Evolutionary conservation across 208 protist species (phyloP).

Genomic region (Trypanosoma scelopori): DNA sequence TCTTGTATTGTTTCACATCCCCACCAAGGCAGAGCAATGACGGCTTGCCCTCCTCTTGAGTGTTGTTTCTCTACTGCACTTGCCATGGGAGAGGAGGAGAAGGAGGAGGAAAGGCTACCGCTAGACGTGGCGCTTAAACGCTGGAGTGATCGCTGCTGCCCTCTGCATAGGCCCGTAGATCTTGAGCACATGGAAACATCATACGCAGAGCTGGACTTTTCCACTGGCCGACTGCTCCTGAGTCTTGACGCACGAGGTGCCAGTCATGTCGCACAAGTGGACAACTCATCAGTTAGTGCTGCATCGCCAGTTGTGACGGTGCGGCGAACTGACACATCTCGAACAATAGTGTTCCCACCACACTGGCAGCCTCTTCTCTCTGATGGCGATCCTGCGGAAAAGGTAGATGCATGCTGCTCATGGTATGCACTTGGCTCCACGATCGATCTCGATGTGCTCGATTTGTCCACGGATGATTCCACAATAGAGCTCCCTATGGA

Average conservation of each 20-base stretch:
- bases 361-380: background rate
- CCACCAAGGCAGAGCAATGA: background rate
- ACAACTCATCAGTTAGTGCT: background rate
- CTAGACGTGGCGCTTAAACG: constrained; percentile 11
- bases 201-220: constrained; percentile 43
- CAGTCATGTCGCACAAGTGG: constrained; percentile 2
- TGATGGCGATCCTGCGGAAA: background rate
- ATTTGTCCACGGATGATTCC: constrained; percentile 3
- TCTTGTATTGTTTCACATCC: constrained; percentile 15
- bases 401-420: background rate
- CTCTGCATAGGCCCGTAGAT: constrained; percentile 30
- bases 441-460: constrained; percentile 8
- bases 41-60: background rate
- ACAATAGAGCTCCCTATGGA: background rate
- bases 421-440: constrained; percentile 17
- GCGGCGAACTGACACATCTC: constrained; percentile 2
- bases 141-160: constrained; percentile 30
- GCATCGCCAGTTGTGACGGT: background rate
- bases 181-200: constrained; percentile 34
- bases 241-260: constrained; percentile 13
- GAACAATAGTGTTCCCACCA: constrained; percentile 13
- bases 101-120: background rate
- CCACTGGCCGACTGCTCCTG: constrained; percentile 34
- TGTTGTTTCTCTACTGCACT: constrained; percentile 6
- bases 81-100: background rate